phyloP scores from a whole-genome alignment of 2,329 filamentous ascomycete genomes.

The Pseudopyrenochaeta lycopersici region DNA sequence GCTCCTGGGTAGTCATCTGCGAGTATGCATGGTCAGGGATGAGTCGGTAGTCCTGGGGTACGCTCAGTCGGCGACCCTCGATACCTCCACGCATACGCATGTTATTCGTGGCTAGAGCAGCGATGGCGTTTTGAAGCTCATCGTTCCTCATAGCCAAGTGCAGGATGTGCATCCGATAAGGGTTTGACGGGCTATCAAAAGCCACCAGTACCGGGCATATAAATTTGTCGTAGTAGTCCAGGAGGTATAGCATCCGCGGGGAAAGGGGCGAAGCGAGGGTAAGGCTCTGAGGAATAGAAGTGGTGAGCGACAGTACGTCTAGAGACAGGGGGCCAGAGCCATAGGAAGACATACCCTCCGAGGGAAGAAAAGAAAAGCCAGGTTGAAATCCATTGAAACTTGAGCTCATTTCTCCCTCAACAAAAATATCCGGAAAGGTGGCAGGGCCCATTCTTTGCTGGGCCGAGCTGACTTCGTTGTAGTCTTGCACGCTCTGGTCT shows the following conservation, averaged over 20 bases:
- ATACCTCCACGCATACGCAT: slow-evolving; percentile 81
- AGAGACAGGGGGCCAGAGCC: slow-evolving; percentile 49
- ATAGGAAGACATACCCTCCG: slow-evolving; percentile 53
- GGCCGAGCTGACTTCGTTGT: slow-evolving; percentile 49
- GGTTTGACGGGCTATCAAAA: slow-evolving; percentile 83
- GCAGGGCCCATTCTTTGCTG: slow-evolving; percentile 46
- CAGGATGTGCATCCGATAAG: slow-evolving; percentile 84
- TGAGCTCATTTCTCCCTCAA: slow-evolving; percentile 50
- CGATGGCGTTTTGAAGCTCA: slow-evolving; percentile 91
- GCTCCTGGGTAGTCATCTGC: slow-evolving; percentile 46
- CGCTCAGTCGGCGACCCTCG: slow-evolving; percentile 53
- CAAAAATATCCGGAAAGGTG: slow-evolving; percentile 50
- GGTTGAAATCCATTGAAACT: slow-evolving; percentile 48
- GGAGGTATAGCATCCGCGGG: slow-evolving; percentile 83
- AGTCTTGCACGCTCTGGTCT: slow-evolving; percentile 55
- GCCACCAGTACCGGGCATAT: slow-evolving; percentile 93
- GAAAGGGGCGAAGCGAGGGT: slow-evolving; percentile 68
- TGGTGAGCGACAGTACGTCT: slow-evolving; percentile 51
- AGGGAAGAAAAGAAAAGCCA: slow-evolving; percentile 51
- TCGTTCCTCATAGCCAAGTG: slow-evolving; percentile 79
- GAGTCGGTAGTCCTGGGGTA: slow-evolving; percentile 39
- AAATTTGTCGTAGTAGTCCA: slow-evolving; percentile 92
- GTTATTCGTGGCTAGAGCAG: slow-evolving; percentile 88
- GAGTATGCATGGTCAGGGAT: slow-evolving; percentile 50
- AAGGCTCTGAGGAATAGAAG: slow-evolving; percentile 55